These are phyloP conservation scores for Ascochyta lentis DNA, from an alignment of 2,329 filamentous ascomycete species.

Conservation along the genomic window DNA sequence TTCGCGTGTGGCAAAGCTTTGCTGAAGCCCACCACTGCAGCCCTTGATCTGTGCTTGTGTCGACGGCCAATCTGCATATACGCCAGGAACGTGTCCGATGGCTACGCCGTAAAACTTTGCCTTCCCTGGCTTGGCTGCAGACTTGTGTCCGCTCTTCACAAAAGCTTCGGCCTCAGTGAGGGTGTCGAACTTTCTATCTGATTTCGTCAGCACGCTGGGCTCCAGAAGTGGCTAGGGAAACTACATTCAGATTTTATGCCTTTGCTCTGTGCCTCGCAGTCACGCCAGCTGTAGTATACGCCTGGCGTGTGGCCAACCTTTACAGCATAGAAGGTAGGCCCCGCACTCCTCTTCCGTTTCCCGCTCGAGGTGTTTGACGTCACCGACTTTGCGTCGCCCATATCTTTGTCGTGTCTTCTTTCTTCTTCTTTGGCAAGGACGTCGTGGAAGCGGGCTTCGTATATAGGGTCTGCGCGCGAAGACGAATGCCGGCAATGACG, in stretches of 20 bases:
- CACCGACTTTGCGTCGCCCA: conserved; percentile 27
- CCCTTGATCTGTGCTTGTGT: conserved; percentile 77
- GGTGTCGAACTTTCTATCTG: conserved; percentile 81
- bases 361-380: conserved; percentile 44
- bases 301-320: conserved; percentile 65
- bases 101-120: conserved; percentile 67
- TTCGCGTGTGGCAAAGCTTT: conserved; percentile 56
- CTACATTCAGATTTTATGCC: conserved; percentile 58
- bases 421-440: background rate
- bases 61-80: conserved; percentile 71
- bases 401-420: conserved; percentile 2
- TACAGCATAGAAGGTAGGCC: conserved; percentile 69
- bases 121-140: conserved; percentile 49
- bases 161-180: conserved; percentile 80
- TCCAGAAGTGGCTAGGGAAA: conserved; percentile 12
- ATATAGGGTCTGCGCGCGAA: background rate
- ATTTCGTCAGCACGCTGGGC: conserved; percentile 2
- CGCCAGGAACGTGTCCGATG: conserved; percentile 63
- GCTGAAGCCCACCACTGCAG: conserved; percentile 68
- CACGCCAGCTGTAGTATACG: conserved; percentile 68
- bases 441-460: conserved; percentile 2
- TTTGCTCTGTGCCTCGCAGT: conserved; percentile 67
- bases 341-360: conserved; percentile 62
- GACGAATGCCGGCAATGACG: background rate
- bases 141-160: conserved; percentile 63